phyloP scores from a whole-genome alignment of 257 asterid genomes.

The Lavandula angustifolia region DNA sequence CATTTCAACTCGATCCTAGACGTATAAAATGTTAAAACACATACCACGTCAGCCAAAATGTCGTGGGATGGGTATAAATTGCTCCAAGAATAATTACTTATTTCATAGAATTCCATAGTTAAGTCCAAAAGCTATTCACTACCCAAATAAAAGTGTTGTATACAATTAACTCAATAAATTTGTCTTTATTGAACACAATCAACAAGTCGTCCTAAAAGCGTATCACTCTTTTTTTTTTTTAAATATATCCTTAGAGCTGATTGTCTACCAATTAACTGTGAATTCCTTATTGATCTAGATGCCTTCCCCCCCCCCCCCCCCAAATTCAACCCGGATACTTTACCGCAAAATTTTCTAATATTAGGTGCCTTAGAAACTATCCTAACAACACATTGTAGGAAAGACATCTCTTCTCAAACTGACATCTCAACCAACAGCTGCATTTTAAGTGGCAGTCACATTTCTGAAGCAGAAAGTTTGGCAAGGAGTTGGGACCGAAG shows the following conservation, averaged over 20 bases:
- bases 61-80: not conserved
- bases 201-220: not conserved
- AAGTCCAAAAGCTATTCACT: not conserved
- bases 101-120: conserved; percentile 3
- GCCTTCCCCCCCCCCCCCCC: not conserved
- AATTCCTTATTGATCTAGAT: conserved; percentile 20
- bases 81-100: not conserved
- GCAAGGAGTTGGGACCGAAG: conserved; percentile 26
- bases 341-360: conserved; percentile 10
- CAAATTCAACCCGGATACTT: not conserved
- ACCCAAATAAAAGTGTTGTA: not conserved
- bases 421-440: conserved; percentile 37
- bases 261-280: conserved; percentile 9
- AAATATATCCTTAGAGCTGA: not conserved
- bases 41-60: not conserved
- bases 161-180: too few relatives aligned
- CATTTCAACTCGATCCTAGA: conserved; percentile 73
- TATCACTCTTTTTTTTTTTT: not conserved
- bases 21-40: conserved; percentile 16
- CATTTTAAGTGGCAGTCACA: conserved; percentile 28
- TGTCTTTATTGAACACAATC: too few relatives aligned
- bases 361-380: conserved; percentile 29
- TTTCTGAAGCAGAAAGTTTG: conserved; percentile 32
- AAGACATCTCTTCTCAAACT: conserved; percentile 12
- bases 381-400: conserved; percentile 28